phyloP scores from a whole-genome alignment of 768 basidiomycete species.

The Dentipellis sp. region DNA sequence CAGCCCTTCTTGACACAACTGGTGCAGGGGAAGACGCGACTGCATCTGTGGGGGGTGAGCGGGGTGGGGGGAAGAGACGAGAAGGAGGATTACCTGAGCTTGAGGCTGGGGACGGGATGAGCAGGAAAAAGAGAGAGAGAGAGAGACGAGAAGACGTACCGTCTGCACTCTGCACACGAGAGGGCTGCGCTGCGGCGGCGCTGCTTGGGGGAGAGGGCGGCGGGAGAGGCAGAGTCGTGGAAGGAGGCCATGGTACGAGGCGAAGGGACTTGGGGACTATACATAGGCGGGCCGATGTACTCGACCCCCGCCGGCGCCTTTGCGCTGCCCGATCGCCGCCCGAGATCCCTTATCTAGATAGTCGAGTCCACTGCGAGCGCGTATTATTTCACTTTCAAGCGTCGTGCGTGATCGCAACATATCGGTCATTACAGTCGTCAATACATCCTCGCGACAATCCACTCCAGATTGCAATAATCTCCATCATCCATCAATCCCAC shows the following conservation, averaged over 20 bases:
- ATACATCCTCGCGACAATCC: neutral
- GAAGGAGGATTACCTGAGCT: constrained; percentile 39
- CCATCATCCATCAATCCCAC: neutral
- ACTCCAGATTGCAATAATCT: neutral
- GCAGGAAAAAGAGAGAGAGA: constrained; percentile 5
- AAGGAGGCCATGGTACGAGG: constrained; percentile 11
- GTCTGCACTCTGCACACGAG: constrained; percentile 63
- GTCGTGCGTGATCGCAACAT: neutral
- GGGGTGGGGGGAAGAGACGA: neutral
- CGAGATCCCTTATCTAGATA: too few species aligned
- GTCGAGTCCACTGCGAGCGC: neutral
- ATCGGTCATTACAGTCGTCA: neutral
- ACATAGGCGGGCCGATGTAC: too few species aligned
- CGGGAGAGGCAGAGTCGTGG: constrained; percentile 3
- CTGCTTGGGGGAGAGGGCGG: constrained; percentile 16
- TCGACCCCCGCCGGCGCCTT: too few species aligned
- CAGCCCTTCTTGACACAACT: constrained; percentile 32
- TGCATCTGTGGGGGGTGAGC: constrained; percentile 33
- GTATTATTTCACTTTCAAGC: neutral
- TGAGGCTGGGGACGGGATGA: constrained; percentile 35
- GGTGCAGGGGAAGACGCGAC: constrained; percentile 54
- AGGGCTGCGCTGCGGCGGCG: constrained; percentile 35
- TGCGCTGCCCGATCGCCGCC: too few species aligned
- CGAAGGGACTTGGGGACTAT: too few species aligned
- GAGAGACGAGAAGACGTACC: constrained; percentile 27